These are phyloP conservation scores for Protomyces macrosporus DNA, from an alignment of 1,139 yeast species.

Conservation along the genomic window DNA sequence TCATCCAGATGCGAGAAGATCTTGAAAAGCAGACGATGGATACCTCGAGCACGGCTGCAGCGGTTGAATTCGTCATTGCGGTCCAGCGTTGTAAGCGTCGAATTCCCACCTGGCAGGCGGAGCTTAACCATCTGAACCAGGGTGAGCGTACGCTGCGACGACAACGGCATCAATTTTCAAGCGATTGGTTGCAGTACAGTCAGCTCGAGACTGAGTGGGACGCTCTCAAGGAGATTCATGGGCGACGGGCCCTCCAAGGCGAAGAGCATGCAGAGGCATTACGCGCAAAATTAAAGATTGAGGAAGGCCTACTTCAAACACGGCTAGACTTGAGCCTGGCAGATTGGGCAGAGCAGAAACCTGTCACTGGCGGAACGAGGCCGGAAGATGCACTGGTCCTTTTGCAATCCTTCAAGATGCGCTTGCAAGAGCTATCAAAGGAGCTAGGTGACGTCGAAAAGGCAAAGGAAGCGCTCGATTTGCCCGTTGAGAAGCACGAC, in stretches of 20 bases:
- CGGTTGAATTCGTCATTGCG: constrained; percentile 41
- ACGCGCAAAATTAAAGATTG: constrained; percentile 30
- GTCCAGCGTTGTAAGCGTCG: constrained; percentile 37
- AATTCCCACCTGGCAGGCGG: constrained; percentile 39
- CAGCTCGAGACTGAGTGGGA: constrained; percentile 54
- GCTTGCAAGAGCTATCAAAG: constrained; percentile 34
- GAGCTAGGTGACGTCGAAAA: constrained; percentile 39
- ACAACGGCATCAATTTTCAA: constrained; percentile 48
- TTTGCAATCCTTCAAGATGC: constrained; percentile 46
- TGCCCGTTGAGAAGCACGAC: constrained; percentile 40
- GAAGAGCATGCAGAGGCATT: constrained; percentile 30
- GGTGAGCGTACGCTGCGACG: constrained; percentile 49
- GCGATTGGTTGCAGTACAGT: constrained; percentile 58
- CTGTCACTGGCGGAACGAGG: constrained; percentile 45
- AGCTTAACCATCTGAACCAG: constrained; percentile 36
- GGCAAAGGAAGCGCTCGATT: constrained; percentile 46
- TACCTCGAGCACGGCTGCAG: constrained; percentile 40
- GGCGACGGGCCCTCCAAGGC: constrained; percentile 37
- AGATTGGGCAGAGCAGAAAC: constrained; percentile 52
- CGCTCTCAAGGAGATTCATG: constrained; percentile 46
- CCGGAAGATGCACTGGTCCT: constrained; percentile 52
- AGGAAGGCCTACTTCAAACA: constrained; percentile 41
- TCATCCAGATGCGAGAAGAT: constrained; percentile 37
- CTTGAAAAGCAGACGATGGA: constrained; percentile 42
- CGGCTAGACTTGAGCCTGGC: constrained; percentile 42